phyloP scores from a whole-genome alignment of 306 rosid genomes.

The Fragaria iinumae region DNA sequence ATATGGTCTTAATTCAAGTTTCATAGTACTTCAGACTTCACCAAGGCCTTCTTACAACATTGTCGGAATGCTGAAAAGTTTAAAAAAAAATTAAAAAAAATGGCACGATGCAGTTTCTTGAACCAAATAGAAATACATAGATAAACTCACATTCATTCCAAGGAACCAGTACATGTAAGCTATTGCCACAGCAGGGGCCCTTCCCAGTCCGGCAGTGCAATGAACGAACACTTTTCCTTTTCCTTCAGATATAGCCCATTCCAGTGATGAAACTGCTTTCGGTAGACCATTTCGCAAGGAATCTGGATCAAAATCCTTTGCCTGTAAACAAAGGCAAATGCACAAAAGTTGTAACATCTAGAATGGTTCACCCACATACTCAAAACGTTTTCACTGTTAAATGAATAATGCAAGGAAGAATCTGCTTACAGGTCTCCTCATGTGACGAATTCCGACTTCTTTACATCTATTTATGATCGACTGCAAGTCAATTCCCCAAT shows the following conservation, averaged over 20 bases:
- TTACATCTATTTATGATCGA: constrained; percentile 51
- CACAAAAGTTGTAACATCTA: background rate
- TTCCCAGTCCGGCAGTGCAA: constrained; percentile 92
- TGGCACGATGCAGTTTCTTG: background rate
- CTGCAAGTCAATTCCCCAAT: constrained; percentile 77
- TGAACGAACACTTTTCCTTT: constrained; percentile 81
- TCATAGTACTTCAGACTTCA: background rate
- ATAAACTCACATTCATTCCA: constrained; percentile 61
- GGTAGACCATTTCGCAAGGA: constrained; percentile 72
- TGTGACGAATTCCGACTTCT: constrained; percentile 66
- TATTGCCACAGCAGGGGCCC: constrained; percentile 91
- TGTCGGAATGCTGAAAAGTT: constrained; percentile 1
- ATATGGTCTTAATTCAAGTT: background rate
- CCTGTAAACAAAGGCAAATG: constrained; percentile 38
- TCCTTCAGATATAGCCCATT: constrained; percentile 83
- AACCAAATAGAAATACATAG: background rate
- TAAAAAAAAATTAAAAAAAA: too few relatives aligned
- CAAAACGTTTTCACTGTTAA: background rate
- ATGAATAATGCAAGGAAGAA: background rate
- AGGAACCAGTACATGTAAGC: constrained; percentile 89
- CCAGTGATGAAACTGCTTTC: constrained; percentile 85
- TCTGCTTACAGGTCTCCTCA: constrained; percentile 72
- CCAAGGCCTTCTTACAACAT: background rate
- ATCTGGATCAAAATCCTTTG: constrained; percentile 85
- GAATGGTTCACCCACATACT: background rate